These are phyloP conservation scores for Cercis canadensis DNA, from an alignment of 306 rosid genomes.

Conservation along the genomic window DNA sequence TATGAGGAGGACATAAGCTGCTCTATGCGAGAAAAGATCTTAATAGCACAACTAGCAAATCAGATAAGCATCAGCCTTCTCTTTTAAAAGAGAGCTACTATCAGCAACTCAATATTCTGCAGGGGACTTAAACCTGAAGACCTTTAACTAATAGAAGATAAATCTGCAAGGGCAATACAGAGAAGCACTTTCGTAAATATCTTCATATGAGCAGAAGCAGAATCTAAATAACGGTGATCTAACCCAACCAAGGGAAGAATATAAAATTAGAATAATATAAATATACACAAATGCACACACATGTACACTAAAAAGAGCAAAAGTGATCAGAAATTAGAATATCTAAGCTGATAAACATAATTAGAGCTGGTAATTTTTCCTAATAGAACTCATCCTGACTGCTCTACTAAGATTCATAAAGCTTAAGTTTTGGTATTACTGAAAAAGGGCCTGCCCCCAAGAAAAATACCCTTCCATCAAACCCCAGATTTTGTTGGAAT, in stretches of 20 bases:
- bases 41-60: conserved; percentile 7
- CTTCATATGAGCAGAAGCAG: neutral
- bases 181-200: conserved; percentile 19
- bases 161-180: conserved; percentile 50
- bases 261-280: neutral
- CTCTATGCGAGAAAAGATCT: conserved; percentile 15
- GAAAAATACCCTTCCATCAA: neutral
- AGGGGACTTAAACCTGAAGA: neutral
- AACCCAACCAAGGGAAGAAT: neutral
- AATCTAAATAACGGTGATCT: conserved; percentile 8
- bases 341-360: conserved; percentile 1
- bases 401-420: too few species aligned
- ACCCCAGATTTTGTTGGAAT: neutral
- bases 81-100: neutral
- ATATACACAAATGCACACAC: neutral
- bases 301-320: too few species aligned
- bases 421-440: too few species aligned
- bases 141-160: conserved; percentile 27
- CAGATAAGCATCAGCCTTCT: conserved; percentile 29
- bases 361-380: neutral
- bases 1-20: conserved; percentile 55
- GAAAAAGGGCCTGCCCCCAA: neutral
- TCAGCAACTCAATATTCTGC: conserved; percentile 9
- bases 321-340: neutral
- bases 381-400: too few species aligned